Base-by-base conservation (phyloP, 306 rosid species). In the Lathyrus tuberosus region DNA sequence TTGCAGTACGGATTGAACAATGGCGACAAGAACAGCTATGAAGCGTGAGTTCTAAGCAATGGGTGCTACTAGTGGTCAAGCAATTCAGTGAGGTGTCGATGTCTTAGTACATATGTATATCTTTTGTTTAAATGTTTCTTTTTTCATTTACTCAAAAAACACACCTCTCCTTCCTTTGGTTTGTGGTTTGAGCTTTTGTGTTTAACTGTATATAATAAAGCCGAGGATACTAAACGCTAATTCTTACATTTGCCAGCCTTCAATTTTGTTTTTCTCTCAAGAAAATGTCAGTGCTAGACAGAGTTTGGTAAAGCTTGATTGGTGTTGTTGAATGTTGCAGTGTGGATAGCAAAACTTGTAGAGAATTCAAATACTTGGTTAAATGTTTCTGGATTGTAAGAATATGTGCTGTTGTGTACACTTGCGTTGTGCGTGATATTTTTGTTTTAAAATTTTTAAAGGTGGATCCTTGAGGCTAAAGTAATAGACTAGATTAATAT, bases 1-100 rank as follows among this genome's bases (percentile, higher is more conserved):
- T 49, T 85, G 88, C 96, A 90, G 98, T 85, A 93, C 18, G 97
- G 97, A 75, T 71, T 90, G 78, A 87, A 64, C 84, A 65, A 75
- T 24, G 75, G 79, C 46, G 92, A 88, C 13, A 79, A 72, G 67
- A 20, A 69, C 59, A 82, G 70, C 75, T 75, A 35, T 47, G 62
- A 65, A 81, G 79, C 49, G 61, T 54, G 73, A 83, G 83, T 62
- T 79, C 77, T 38, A 72, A 72, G 84, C 82, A 76, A 84, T 82
- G 81, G 79, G 59, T 69, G 62, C 46, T 13, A 11, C 56, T 13
- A 52, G 71, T 16, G 14, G 47, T 47, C 75, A 42, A 56, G 73
- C 64, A 56, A 52, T 18, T 74, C 74, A 42, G 58, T 46, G 53
- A 47, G 47, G 14, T 64, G 62, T 71, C 66, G 73, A 74, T 57